phyloP scores from a whole-genome alignment of 2,329 filamentous ascomycete genomes.

The Phialemoniopsis sp. region DNA sequence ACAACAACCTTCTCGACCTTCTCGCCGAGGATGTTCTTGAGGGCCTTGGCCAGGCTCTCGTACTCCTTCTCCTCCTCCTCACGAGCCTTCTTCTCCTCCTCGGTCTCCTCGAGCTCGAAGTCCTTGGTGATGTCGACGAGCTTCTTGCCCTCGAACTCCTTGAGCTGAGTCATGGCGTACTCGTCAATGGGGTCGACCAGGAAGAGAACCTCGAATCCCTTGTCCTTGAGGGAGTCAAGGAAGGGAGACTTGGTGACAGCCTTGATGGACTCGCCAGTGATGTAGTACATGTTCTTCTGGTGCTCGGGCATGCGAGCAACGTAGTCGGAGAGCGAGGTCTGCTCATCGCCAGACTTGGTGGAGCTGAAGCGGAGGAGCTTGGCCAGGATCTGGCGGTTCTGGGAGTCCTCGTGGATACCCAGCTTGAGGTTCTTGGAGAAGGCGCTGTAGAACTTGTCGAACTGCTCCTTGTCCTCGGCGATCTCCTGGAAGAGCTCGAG shows the following conservation, averaged over 20 bases:
- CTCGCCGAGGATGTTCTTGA: slow-evolving; percentile 99
- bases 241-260: slow-evolving; percentile 97
- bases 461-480: slow-evolving; percentile 98
- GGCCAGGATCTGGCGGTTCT: slow-evolving; percentile 89
- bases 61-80: slow-evolving; percentile 98
- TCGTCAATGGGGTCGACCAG: slow-evolving; percentile 98
- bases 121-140: slow-evolving; percentile 99
- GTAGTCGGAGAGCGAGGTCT: slow-evolving; percentile 94
- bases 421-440: slow-evolving; percentile 99
- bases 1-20: slow-evolving; percentile 99
- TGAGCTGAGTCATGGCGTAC: slow-evolving; percentile 99
- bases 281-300: slow-evolving; percentile 99
- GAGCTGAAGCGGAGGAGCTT: slow-evolving; percentile 99
- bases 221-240: slow-evolving; percentile 97
- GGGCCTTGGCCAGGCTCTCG: slow-evolving; percentile 87
- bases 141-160: slow-evolving; percentile 99
- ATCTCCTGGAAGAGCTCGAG: slow-evolving; percentile 99
- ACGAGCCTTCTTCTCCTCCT: slow-evolving; percentile 96
- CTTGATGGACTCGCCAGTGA: slow-evolving; percentile 99
- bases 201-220: slow-evolving; percentile 99
- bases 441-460: slow-evolving; percentile 99
- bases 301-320: slow-evolving; percentile 99
- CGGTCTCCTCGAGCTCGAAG: slow-evolving; percentile 99
- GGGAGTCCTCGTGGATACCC: slow-evolving; percentile 98
- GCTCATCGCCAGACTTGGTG: slow-evolving; percentile 96